Percentiles rank a stretch among this genome's conserved stretches.
phyloP scores from a whole-genome alignment of 176 grass and related monocot genomes.

The Musa beccarii region DNA sequence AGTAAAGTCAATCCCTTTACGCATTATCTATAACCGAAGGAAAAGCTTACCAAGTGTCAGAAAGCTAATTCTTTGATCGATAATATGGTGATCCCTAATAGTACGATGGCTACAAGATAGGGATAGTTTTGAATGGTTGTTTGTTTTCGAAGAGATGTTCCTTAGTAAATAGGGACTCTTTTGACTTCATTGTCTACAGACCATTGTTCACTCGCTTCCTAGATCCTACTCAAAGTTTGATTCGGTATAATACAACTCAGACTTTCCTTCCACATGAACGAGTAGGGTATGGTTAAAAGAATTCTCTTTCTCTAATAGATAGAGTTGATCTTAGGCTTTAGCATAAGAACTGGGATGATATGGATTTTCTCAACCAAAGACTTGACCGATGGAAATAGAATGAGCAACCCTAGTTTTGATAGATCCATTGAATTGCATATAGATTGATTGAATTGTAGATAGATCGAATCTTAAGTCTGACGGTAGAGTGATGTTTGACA shows the following conservation, averaged over 20 bases:
- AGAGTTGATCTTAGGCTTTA: neutral
- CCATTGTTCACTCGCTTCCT: neutral
- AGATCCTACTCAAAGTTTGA: neutral
- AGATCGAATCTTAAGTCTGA: neutral
- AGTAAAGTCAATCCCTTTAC: neutral
- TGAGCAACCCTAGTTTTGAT: neutral
- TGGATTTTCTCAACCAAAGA: neutral
- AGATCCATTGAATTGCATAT: too few species aligned
- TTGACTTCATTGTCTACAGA: neutral
- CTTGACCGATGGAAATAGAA: neutral
- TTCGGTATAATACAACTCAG: neutral
- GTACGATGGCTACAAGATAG: neutral
- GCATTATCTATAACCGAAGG: neutral
- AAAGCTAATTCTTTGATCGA: neutral
- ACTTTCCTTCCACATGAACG: neutral
- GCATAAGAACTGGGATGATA: neutral
- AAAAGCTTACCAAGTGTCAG: neutral
- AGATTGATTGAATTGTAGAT: neutral
- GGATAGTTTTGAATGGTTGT: neutral
- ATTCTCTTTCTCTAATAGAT: neutral
- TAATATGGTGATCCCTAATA: neutral
- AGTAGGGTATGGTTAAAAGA: neutral
- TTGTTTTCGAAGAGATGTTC: neutral
- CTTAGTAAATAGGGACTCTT: neutral
- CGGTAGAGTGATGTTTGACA: neutral